Conservation (phyloP, 192 early-diverging fungal genomes). For the Cetraspora pellucida region DNA sequence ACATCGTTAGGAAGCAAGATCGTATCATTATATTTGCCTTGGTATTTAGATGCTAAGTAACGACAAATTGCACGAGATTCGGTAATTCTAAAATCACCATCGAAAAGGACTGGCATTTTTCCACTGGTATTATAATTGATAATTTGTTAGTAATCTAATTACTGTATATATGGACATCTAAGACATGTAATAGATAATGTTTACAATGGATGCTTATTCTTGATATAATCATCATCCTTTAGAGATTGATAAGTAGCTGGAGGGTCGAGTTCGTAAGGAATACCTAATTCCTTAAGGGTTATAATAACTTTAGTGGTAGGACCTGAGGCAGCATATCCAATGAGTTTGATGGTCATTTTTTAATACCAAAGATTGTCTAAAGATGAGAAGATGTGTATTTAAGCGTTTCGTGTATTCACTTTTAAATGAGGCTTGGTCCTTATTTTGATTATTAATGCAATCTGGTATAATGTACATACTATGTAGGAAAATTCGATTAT, state of each 20-base stretch:
- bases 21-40: slow-evolving; percentile 19
- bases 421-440: no score
- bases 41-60: slow-evolving; percentile 41
- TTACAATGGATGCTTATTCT: slow-evolving; percentile 43
- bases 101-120: slow-evolving; percentile 45
- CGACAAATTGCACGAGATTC: slow-evolving; percentile 47
- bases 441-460: no score
- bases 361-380: no score
- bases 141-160: background rate
- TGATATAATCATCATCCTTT: slow-evolving; percentile 40
- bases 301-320: slow-evolving; percentile 37
- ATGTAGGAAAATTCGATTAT: no score
- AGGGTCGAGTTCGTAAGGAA: slow-evolving; percentile 39
- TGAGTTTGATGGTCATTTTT: slow-evolving; percentile 28
- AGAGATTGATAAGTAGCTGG: slow-evolving; percentile 22
- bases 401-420: no score
- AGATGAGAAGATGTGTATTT: no score
- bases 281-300: slow-evolving; percentile 37
- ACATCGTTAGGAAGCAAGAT: slow-evolving; percentile 38
- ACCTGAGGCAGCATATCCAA: slow-evolving; percentile 35
- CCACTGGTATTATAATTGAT: slow-evolving; percentile 38
- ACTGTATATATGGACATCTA: no score
- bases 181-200: background rate
- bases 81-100: slow-evolving; percentile 38
- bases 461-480: no score